Evolutionary conservation across 768 basidiomycete genomes (phyloP), one percentile per base, ranked within the genome.

Genomic region (Bullera alba): DNA sequence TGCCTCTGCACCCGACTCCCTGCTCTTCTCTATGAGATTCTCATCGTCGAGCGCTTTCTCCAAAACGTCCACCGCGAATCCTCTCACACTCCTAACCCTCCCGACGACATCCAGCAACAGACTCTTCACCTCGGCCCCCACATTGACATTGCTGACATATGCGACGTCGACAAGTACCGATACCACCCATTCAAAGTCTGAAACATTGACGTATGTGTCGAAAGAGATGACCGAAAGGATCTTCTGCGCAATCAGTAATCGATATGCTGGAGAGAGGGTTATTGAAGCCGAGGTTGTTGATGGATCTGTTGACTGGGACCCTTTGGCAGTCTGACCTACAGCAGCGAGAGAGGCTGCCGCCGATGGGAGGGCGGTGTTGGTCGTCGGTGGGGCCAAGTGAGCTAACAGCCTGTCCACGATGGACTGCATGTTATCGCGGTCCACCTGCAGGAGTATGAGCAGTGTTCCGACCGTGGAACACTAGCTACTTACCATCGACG

Each of bases 181-280:
- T 19, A 97, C 78, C 70, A 90, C 95, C 93, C 95, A 99, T 67
- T 96, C 88, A 66, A 97, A 97, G 73, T 96, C 92, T 38, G 79
- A 78, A 23, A 99, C 79, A 62, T 90, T 85, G 46, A 84, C 83
- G 68, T 93, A 97, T 19, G 84, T 85, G 30, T 82, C 82, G 48
- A 81, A 79, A 2, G 87, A 85, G 50, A 87, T 85, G 60, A 97
- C 86, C n/a, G 77, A 75, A n/a, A 97, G 77, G 54, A 97, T 86
- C 16, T 82, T 79, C 57, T 85, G 82, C 7, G 87, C 79, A 27
- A 97, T 80, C 36, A 83, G 80, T 19, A 90, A 78, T 16, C 95
- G 86, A 66, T 97, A 97, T 2, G 87, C 83, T 0, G 87, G 78
- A 0, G 87, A 85, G 62, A 87, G 82, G 8, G 78, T 56, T 2